A percentile compares a stretch with the other conserved stretches of the same genome.
Evolutionary conservation across 495 filamentous ascomycete genomes (phyloP).

Genomic region (Durotheca rogersii): DNA sequence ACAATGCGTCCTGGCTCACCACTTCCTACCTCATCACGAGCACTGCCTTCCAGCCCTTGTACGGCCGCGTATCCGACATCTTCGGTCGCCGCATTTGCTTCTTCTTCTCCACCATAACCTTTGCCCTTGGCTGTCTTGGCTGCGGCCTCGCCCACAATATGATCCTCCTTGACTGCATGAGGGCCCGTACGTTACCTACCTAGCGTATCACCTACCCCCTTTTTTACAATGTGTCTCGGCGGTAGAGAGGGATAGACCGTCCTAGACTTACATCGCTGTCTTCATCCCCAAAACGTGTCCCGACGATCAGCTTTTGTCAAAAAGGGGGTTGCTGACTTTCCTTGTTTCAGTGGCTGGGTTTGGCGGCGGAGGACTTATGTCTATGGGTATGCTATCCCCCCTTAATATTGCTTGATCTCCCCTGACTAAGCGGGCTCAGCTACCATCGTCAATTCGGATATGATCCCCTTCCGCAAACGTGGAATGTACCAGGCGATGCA

Average conservation of each 20-base stretch:
- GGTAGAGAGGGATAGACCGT: no score
- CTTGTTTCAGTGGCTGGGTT: constrained; percentile 60
- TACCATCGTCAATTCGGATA: constrained; percentile 65
- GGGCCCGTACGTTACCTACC: no score
- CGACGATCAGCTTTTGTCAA: no score
- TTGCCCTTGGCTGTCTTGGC: constrained; percentile 49
- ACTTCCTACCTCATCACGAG: constrained; percentile 74
- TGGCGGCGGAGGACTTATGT: constrained; percentile 62
- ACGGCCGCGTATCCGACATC: constrained; percentile 51
- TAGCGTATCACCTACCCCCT: no score
- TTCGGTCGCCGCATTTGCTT: constrained; percentile 55
- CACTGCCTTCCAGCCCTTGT: constrained; percentile 60
- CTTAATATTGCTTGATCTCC: background rate
- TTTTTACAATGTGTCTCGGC: no score
- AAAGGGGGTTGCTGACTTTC: no score
- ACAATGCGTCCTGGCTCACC: constrained; percentile 66
- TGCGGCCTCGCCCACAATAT: constrained; percentile 47
- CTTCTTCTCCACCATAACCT: constrained; percentile 49
- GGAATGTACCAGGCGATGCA: constrained; percentile 67
- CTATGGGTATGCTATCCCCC: constrained; percentile 52
- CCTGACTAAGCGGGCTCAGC: constrained; percentile 38
- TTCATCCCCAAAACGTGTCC: no score
- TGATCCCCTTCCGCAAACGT: constrained; percentile 62
- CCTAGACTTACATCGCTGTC: no score
- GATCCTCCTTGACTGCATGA: constrained; percentile 46